Evolutionary conservation across 345 rosid species (phyloP).

Genomic region (Turritis glabra): DNA sequence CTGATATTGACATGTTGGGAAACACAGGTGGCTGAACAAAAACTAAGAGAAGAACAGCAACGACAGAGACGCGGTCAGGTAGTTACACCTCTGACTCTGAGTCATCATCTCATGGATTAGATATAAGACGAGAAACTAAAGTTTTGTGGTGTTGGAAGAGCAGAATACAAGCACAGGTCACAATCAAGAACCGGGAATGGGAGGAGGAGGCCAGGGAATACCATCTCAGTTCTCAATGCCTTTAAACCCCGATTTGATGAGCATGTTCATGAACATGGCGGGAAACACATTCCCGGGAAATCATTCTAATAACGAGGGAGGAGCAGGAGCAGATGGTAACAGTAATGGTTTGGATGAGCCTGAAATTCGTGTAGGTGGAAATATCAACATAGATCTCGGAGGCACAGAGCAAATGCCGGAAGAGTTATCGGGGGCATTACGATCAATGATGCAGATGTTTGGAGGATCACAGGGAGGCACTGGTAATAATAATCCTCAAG

Average conservation of each 20-base stretch:
- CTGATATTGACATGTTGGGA: conserved; percentile 18
- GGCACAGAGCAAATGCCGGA: conserved; percentile 30
- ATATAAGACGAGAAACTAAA: background rate
- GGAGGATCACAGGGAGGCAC: conserved; percentile 48
- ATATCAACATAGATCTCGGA: conserved; percentile 33
- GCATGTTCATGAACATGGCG: conserved; percentile 42
- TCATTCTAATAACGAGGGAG: conserved; percentile 3
- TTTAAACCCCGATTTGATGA: conserved; percentile 29
- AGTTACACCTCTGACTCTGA: background rate
- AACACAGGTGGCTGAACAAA: conserved; percentile 69
- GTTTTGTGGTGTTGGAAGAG: conserved; percentile 26
- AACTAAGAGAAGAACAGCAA: conserved; percentile 60
- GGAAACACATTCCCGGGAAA: conserved; percentile 27
- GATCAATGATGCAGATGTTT: conserved; percentile 73
- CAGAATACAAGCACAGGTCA: conserved; percentile 23
- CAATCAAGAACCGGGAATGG: conserved; percentile 26
- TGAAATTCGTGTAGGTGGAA: conserved; percentile 31
- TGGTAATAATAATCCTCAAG: conserved; percentile 39
- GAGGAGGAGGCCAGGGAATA: conserved; percentile 24
- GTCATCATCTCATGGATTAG: background rate
- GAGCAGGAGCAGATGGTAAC: conserved; percentile 20
- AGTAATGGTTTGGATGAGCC: conserved; percentile 29
- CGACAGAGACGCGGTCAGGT: conserved; percentile 58
- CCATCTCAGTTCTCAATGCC: conserved; percentile 36
- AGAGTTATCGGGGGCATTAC: conserved; percentile 60